A percentile compares a stretch with the other conserved stretches of the same genome.
These are phyloP conservation scores for Vigna trinervia DNA, from an alignment of 306 rosid genomes.

Conservation along the genomic window DNA sequence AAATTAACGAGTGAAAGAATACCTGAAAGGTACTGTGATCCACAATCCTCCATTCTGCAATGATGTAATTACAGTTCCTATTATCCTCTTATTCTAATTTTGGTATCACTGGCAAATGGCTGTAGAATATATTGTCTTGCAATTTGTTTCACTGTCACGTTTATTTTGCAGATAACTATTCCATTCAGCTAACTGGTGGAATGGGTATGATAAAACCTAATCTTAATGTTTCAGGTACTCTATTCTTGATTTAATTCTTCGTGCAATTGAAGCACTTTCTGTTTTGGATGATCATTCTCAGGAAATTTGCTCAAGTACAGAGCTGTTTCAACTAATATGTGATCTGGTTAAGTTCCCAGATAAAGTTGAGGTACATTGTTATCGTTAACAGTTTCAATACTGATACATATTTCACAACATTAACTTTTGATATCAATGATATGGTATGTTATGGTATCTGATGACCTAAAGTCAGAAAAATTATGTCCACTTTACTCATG, in stretches of 20 bases:
- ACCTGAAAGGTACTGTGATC: conserved; percentile 73
- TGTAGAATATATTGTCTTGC: not conserved
- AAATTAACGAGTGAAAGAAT: conserved; percentile 63
- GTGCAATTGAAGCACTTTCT: conserved; percentile 79
- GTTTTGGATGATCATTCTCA: conserved; percentile 74
- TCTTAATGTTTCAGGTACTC: conserved; percentile 66
- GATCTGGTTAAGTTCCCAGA: conserved; percentile 74
- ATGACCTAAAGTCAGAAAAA: not conserved
- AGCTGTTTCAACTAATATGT: conserved; percentile 66
- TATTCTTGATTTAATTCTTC: conserved; percentile 79
- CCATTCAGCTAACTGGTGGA: conserved; percentile 23
- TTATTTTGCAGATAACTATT: conserved; percentile 28
- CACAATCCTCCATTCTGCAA: conserved; percentile 28
- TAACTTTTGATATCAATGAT: conserved; percentile 10
- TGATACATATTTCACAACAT: conserved; percentile 17
- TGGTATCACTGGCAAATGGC: conserved; percentile 12
- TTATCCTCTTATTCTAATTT: conserved; percentile 38
- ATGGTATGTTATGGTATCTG: conserved; percentile 25
- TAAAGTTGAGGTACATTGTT: conserved; percentile 81
- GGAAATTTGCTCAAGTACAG: conserved; percentile 74
- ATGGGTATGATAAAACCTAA: conserved; percentile 32
- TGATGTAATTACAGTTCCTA: conserved; percentile 33
- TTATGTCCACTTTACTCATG: conserved; percentile 10
- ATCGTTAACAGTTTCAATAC: conserved; percentile 23
- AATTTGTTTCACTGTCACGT: conserved; percentile 16